Percentiles rank a stretch among this genome's conserved stretches.
Conservation (phyloP, 768 basidiomycete genomes). For the Trametes cubensis region DNA sequence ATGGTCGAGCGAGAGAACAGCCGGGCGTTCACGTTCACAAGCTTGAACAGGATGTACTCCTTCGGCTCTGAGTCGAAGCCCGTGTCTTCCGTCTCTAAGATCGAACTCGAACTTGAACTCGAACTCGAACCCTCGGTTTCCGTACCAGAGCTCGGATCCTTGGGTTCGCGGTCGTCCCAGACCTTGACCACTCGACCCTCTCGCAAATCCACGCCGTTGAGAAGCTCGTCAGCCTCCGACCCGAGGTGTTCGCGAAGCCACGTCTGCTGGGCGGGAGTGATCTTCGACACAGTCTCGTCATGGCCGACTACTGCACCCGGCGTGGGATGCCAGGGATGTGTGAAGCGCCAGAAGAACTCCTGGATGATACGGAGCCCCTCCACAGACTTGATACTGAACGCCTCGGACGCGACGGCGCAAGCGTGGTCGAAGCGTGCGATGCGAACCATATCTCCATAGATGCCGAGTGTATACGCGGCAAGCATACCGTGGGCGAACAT, state of each 20-base stretch:
- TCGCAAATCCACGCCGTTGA: background rate
- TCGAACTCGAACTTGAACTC: no score
- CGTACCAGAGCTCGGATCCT: no score
- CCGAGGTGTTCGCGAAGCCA: conserved; percentile 2
- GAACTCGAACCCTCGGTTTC: no score
- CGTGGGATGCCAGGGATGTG: conserved; percentile 1
- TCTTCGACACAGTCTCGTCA: conserved; percentile 4
- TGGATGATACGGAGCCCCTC: background rate
- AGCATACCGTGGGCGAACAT: conserved; percentile 12
- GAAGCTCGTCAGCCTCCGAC: background rate
- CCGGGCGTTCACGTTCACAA: conserved; percentile 10
- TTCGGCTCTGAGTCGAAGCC: no score
- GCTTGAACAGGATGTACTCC: conserved; percentile 3
- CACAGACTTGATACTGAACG: background rate
- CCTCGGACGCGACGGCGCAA: conserved; percentile 8
- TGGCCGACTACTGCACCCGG: conserved; percentile 7
- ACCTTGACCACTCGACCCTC: conserved; percentile 9
- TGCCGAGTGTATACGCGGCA: conserved; percentile 10
- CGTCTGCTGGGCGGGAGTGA: background rate
- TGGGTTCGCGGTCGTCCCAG: background rate
- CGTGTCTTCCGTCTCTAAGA: no score
- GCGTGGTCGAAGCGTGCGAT: conserved; percentile 23
- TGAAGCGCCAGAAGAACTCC: conserved; percentile 22
- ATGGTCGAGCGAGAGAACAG: conserved; percentile 20
- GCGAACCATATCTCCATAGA: conserved; percentile 11